Base-by-base conservation (phyloP, 768 basidiomycete species). In the Kwoniella dendrophila region DNA sequence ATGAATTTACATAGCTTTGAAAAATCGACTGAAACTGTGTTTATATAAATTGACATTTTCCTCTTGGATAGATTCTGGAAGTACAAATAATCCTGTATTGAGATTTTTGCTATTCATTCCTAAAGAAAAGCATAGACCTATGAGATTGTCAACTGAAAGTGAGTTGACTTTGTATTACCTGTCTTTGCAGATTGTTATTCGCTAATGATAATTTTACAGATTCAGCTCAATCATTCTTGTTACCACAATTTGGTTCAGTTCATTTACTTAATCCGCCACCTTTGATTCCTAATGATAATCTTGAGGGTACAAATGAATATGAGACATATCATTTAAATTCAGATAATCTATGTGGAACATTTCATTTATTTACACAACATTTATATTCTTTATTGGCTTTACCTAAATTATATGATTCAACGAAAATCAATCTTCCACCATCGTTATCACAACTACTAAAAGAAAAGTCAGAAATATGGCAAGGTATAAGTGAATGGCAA, bases 221-320 rank as follows among this genome's bases (percentile, higher is more conserved):
- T 47, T 56, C 67, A 10, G 69, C 74, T 8, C 71, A 66, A 18
- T 85, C 92, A 7, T 97, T 98, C 81, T 83, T 95, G 20, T 82
- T 94, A 0, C 94, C 95, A 0, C 95, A 98, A 77, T 94, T 90
- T 88, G 95, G 95, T 33, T 87, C 92, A 24, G 88, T 98, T 54
- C 84, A 88, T 58, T 83, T 98, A 61, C 81, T 85, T 68, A 92
- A 93, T 75, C 85, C 85, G 33, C 85, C 85, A 29, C 59, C 76
- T 12, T 41, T 69, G 1, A 32, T 43, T 34, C 20, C 34, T 6
- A 26, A 45, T 4, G 6, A 29, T n/a, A n/a, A 7, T 50, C 49
- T 33, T 51, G 20, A 44, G 20, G 8, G 18, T 18, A 38, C 18
- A 7, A n/a, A n/a, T n/a, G n/a, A n/a, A n/a, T n/a, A n/a, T 4